phyloP scores from a whole-genome alignment of 352 stramenopile genomes.

The Phytopythium montanum region DNA sequence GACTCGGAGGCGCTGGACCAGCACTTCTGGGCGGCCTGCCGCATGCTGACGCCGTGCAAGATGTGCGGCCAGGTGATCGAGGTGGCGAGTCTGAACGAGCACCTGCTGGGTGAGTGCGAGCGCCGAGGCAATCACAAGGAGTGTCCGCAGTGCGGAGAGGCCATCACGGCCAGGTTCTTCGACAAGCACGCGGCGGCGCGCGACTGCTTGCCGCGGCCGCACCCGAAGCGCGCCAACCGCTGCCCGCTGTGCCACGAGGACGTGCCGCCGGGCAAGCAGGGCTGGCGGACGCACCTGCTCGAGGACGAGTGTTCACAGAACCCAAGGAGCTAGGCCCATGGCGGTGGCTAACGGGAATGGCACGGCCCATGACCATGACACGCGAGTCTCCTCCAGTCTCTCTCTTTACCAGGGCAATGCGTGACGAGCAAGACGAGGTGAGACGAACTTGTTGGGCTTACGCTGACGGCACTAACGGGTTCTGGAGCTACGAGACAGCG shows the following conservation, averaged over 20 bases:
- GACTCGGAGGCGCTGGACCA: conserved; percentile 88
- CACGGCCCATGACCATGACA: background rate
- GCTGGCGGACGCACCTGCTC: conserved; percentile 68
- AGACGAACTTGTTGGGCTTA: background rate
- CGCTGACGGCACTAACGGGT: background rate
- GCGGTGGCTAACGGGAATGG: background rate
- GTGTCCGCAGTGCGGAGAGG: conserved; percentile 77
- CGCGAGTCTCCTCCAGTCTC: too few species aligned
- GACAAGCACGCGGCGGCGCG: conserved; percentile 76
- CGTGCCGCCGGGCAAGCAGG: conserved; percentile 53
- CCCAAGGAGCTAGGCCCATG: conserved; percentile 39
- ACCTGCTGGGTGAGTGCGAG: conserved; percentile 89
- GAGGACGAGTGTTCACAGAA: conserved; percentile 75
- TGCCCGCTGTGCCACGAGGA: conserved; percentile 84
- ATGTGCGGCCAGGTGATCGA: conserved; percentile 94
- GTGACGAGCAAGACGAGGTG: background rate
- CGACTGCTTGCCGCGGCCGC: conserved; percentile 59
- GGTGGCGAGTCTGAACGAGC: conserved; percentile 87
- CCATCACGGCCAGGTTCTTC: conserved; percentile 81
- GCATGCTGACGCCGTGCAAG: conserved; percentile 90
- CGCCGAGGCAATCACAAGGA: conserved; percentile 78
- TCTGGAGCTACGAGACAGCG: background rate
- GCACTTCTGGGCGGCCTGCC: conserved; percentile 91
- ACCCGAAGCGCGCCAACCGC: conserved; percentile 61
- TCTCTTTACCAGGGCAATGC: too few species aligned